A percentile compares a stretch with the other conserved stretches of the same genome.
Conservation (phyloP, 345 rosid species). For the Euphorbia lathyris region DNA sequence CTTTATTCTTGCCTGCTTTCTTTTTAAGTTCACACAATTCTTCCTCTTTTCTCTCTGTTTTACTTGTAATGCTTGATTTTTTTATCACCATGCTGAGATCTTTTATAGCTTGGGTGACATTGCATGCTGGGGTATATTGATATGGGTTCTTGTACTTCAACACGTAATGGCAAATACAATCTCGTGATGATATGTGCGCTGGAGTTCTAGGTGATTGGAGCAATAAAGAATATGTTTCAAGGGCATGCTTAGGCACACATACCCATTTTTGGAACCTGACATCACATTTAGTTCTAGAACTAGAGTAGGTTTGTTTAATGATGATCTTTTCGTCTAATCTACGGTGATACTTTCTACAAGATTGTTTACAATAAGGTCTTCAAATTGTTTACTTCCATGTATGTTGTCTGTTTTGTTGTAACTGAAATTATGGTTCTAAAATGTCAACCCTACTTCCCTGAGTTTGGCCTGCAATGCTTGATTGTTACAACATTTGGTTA, state of each 20-base stretch:
- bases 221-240: not conserved
- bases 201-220: not conserved
- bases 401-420: not conserved
- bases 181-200: not conserved
- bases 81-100: not conserved
- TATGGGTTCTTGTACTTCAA: not conserved
- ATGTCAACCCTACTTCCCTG: not conserved
- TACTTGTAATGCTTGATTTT: not conserved
- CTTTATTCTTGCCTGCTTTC: not conserved
- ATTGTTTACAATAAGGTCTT: not conserved
- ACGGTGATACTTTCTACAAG: not conserved
- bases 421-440: not conserved
- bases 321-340: not conserved
- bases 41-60: not conserved
- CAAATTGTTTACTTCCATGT: slow-evolving; percentile 1
- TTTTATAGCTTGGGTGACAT: not conserved
- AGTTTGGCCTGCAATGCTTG: slow-evolving; percentile 30
- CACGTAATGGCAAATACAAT: not conserved
- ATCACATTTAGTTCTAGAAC: not conserved
- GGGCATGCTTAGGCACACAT: not conserved
- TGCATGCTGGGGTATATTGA: not conserved
- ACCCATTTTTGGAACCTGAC: not conserved
- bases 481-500: slow-evolving; percentile 38
- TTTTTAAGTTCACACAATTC: not conserved
- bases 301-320: not conserved